A percentile compares a stretch with the other conserved stretches of the same genome.
Evolutionary conservation across 768 basidiomycete species (phyloP).

Genomic region (Mycena galericulata): DNA sequence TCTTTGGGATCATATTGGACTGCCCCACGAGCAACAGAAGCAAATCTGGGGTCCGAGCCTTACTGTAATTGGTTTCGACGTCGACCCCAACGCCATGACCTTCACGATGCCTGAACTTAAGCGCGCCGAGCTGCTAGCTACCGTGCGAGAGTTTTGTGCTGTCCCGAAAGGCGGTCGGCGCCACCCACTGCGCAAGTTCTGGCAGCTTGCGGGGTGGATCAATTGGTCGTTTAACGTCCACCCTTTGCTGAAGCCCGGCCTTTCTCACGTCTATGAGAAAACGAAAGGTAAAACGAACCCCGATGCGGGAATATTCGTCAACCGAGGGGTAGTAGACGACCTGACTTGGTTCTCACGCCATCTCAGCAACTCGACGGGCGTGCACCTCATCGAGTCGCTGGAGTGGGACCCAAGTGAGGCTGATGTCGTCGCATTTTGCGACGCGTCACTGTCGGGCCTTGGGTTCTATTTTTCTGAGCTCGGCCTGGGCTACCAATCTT

Average conservation of each 20-base stretch:
- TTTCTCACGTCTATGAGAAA: conserved; percentile 47
- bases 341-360: conserved; percentile 46
- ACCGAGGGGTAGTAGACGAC: conserved; percentile 36
- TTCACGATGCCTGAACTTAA: conserved; percentile 34
- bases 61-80: conserved; percentile 52
- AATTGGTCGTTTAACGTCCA: conserved; percentile 56
- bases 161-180: conserved; percentile 17
- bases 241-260: conserved; percentile 44
- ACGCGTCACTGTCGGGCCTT: conserved; percentile 37
- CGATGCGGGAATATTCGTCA: conserved; percentile 40
- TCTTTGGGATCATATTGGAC: conserved; percentile 54
- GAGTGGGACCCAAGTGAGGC: conserved; percentile 33
- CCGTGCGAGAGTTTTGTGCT: conserved; percentile 18
- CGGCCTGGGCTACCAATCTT: conserved; percentile 28
- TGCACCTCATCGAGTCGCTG: conserved; percentile 37
- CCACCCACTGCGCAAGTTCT: conserved; percentile 41
- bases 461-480: conserved; percentile 37
- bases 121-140: conserved; percentile 29
- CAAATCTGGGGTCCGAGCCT: conserved; percentile 50
- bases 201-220: conserved; percentile 47
- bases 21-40: conserved; percentile 54
- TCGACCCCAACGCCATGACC: conserved; percentile 49
- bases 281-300: conserved; percentile 38
- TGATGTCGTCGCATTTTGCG: conserved; percentile 34
- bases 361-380: conserved; percentile 32